phyloP scores from a whole-genome alignment of 441 rosid species.

The Croton setiger region DNA sequence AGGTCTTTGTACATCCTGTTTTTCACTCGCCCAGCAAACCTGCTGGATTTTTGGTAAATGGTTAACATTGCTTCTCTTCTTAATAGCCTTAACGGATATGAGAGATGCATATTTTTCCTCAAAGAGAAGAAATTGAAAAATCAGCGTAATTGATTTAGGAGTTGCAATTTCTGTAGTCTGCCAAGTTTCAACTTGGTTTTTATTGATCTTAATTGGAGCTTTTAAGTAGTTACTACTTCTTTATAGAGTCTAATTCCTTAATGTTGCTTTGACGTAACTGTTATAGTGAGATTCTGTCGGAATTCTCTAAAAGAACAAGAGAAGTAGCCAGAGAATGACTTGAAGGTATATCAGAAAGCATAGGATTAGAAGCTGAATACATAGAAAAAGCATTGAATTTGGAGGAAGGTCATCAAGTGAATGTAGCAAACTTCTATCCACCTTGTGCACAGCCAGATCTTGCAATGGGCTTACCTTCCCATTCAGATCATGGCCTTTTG shows the following conservation, averaged over 20 bases:
- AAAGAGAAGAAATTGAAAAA: too few species aligned
- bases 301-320: constrained; percentile 13
- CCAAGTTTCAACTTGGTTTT: not conserved
- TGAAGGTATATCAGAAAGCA: constrained; percentile 5
- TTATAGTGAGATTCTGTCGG: constrained; percentile 9
- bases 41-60: constrained; percentile 27
- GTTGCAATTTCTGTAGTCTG: not conserved
- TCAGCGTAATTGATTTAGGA: not conserved
- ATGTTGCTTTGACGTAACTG: not conserved
- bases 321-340: constrained; percentile 20
- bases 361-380: constrained; percentile 28
- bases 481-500: constrained; percentile 27
- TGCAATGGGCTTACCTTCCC: constrained; percentile 45
- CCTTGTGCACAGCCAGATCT: constrained; percentile 51
- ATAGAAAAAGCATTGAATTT: constrained; percentile 31
- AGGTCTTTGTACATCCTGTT: constrained; percentile 36
- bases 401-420: constrained; percentile 34
- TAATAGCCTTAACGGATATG: not conserved
- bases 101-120: too few species aligned
- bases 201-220: too few species aligned
- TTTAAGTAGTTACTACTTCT: not conserved
- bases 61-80: not conserved
- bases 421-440: constrained; percentile 40
- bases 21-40: constrained; percentile 42
- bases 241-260: not conserved